These are phyloP conservation scores for Barnettozyma sucrosica DNA, from an alignment of 805 yeast species.

Conservation along the genomic window DNA sequence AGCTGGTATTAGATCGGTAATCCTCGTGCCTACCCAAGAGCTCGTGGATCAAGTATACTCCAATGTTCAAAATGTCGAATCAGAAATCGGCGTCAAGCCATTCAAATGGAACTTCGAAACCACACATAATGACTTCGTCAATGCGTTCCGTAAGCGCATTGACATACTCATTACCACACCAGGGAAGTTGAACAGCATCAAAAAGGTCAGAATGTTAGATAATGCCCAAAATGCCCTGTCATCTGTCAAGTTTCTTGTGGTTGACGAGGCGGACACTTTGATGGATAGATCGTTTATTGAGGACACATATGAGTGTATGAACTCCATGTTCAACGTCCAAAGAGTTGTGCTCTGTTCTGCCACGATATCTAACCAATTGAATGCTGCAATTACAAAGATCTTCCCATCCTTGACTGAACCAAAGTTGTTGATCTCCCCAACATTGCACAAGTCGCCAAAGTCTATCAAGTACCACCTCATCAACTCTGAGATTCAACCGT, in stretches of 20 bases:
- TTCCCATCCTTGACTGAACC: constrained; percentile 58
- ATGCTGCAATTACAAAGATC: constrained; percentile 47
- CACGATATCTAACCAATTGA: constrained; percentile 78
- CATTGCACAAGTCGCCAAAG: constrained; percentile 78
- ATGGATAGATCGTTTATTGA: constrained; percentile 75
- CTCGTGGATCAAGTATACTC: constrained; percentile 72
- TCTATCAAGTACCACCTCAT: constrained; percentile 66
- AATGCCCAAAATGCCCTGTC: constrained; percentile 35
- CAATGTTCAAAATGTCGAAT: constrained; percentile 30
- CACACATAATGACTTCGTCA: constrained; percentile 46
- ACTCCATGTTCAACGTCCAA: constrained; percentile 43
- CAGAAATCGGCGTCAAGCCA: constrained; percentile 37
- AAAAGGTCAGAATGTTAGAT: constrained; percentile 29
- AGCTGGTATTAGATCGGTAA: constrained; percentile 57
- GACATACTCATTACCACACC: constrained; percentile 89
- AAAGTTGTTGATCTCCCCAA: constrained; percentile 59
- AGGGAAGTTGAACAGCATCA: constrained; percentile 48
- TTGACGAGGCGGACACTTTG: constrained; percentile 93
- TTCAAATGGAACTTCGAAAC: constrained; percentile 61
- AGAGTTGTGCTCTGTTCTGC: constrained; percentile 82
- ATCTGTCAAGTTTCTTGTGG: constrained; percentile 55
- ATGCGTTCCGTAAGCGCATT: constrained; percentile 44
- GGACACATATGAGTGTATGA: constrained; percentile 54
- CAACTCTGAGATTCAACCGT: constrained; percentile 75
- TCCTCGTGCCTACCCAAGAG: constrained; percentile 89